Evolutionary conservation across 805 yeast species (phyloP), one percentile per base, ranked within the genome.

Genomic region (Spathaspora arborariae): DNA sequence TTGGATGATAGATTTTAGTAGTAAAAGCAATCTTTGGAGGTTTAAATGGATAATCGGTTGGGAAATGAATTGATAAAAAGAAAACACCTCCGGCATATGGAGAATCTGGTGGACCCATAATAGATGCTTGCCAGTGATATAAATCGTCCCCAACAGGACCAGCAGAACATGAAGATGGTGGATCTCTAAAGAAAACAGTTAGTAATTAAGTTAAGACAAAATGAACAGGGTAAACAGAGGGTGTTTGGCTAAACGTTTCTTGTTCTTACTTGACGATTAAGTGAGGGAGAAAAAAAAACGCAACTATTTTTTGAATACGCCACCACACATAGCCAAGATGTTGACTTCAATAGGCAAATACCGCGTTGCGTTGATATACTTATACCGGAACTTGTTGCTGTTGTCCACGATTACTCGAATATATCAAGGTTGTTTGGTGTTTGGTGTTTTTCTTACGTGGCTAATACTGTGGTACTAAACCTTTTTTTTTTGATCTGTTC

Each of bases 81-180:
- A 94, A 94, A 39, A 92, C 97, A 62, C 98, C 99, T 55, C 92
- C 92, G 19, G 84, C 82, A 48, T 80, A 80, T 53, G 84, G 94
- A 41, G 97, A 88, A 72, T 94, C 98, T 56, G 96, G 81, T 44
- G 99, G 99, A 42, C 99, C 99, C 95, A 94, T 89, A 67, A 94
- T 94, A 39, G 98, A 91, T 37, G 98, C 99, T 74, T 94, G 98
- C 99, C 99, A 94, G 76, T 92, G 98, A 75, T 86, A 94, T 64
- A 92, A 76, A 69, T 92, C 99, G 60, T 94, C 98, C 41, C 97
- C 97, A 40, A 89, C 94, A 58, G 99, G 99, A 37, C 99, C 99
- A 9, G 99, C 99, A 20, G 97, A 90, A 73, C 98, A 94, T 40
- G 97, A 91, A 52, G 97, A 87, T 60, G 98, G 98, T 54, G 99